Base-by-base conservation (phyloP, 371 early-diverging fungal species). In the Mortierella sp. region DNA sequence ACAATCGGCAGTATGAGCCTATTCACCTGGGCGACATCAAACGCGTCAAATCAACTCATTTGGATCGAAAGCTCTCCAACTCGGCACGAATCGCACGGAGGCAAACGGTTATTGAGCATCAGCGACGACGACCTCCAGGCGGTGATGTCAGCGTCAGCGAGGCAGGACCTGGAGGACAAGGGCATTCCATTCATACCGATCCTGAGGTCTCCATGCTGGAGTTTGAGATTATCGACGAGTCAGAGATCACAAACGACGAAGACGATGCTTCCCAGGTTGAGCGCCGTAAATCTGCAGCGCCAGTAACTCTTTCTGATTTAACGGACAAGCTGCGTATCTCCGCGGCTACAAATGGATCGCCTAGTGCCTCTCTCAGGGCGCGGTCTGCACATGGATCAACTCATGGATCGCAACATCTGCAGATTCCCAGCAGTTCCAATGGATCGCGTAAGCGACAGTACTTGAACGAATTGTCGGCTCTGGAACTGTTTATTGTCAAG, bases 401-500 rank as follows among this genome's bases (percentile, higher is more conserved):
- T 16, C 77, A 73, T 5, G 84, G 81, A 58, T 84, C 84, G 4
- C 81, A 81, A 28, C 76, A 81, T 26, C 45, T 81, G 38, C 28
- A 57, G 7, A 47, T 21, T 0, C 31, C 71, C 1, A 72, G 44
- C 47, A 65, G 26, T 42, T 14, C 58, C 8, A 58, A 44, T 44
- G 52, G 63, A 7, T 55, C 47, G 34, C 82, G 80, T 4, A 93
- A 92, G 79, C 85, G 89, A 55, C 92, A 90, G 58, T 95, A 93
- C 76, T 89, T 97, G 76, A 92, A 94, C 24, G 98, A 99, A 76
- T 90, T 98, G 47, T 94, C 95, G 34, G 95, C 95, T 0, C 89
- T 97, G 10, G 96, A 97, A 79, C 92, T 94, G 72, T 94, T 98
- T 80, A 95, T 95, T 83, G 94, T 97, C 54, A 94, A 95, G 75